A percentile compares a stretch with the other conserved stretches of the same genome.
These are phyloP conservation scores for Fragilaria crotonensis DNA, from an alignment of 108 stramenopile species.

Conservation along the genomic window DNA sequence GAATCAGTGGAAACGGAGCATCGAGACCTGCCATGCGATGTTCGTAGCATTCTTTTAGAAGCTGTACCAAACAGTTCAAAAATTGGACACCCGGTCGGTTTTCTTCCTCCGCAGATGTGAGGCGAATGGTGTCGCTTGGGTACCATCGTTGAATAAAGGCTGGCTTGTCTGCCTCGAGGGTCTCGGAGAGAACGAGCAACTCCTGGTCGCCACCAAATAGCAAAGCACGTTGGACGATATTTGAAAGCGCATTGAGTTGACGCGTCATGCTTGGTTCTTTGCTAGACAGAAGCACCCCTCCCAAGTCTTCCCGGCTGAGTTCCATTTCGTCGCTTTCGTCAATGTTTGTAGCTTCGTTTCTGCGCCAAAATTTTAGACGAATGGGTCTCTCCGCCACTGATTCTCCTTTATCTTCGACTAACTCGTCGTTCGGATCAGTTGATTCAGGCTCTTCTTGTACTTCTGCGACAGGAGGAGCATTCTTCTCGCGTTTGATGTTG, in stretches of 20 bases:
- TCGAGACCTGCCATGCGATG: constrained; percentile 73
- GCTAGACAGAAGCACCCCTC: constrained; percentile 65
- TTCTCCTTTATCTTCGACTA: constrained; percentile 12
- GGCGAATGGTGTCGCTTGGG: constrained; percentile 13
- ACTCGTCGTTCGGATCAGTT: constrained; percentile 20
- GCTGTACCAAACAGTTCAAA: constrained; percentile 57
- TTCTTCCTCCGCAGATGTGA: constrained; percentile 49
- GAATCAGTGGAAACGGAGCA: constrained; percentile 46
- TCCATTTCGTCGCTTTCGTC: constrained; percentile 12
- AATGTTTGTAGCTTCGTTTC: constrained; percentile 19
- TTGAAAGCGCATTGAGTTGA: constrained; percentile 77
- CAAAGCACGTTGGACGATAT: constrained; percentile 66
- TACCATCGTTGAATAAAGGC: constrained; percentile 81
- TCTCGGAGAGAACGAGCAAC: constrained; percentile 67
- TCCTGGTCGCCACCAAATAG: constrained; percentile 83
- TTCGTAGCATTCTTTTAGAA: constrained; percentile 59
- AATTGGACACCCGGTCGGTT: constrained; percentile 70
- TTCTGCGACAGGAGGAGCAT: no score
- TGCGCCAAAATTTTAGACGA: constrained; percentile 24
- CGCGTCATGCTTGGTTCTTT: constrained; percentile 79
- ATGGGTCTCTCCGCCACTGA: constrained; percentile 5
- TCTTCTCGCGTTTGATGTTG: constrained; percentile 17
- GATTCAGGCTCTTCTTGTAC: constrained; percentile 14
- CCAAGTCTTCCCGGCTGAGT: constrained; percentile 39
- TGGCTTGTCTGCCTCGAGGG: constrained; percentile 62